Evolutionary conservation across 768 basidiomycete genomes (phyloP), one percentile per base, ranked within the genome.

Genomic region (Russula sp.): DNA sequence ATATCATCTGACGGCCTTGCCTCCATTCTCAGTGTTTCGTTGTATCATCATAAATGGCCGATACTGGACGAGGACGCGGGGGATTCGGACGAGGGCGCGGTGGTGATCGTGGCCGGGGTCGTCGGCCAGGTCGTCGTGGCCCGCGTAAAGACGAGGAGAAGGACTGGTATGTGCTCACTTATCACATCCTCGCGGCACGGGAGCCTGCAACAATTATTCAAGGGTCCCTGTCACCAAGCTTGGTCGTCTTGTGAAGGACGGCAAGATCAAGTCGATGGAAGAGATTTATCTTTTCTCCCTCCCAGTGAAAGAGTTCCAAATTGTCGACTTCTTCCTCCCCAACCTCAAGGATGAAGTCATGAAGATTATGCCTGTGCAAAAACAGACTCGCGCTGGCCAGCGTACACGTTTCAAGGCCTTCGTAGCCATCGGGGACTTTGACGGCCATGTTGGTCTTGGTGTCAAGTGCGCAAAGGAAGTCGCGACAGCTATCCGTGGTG

Each of bases 401-500:
- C 91, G 97, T 70, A 99, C 97, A 63, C 90, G 97, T 66, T 99
- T 99, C 87, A 98, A 99, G 81, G 97, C 97, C 32, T 98, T 98
- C 78, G 97, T 98, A 70, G 97, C 97, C 64, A 97, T 99, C 71
- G 97, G 97, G 74, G 97, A 99, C 79, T 92, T 86, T 70, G 94
- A 98, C 71, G 96, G 97, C 60, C 97, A 98, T 75, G 95, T 99
- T 72, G 97, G 97, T 70, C 87, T 99, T 72, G 97, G 97, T 75
- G 95, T 98, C 75, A 99, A 99, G 80, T 98, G 96, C 73, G 95
- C 97, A 69, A 99, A 99, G 83, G 97, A 99, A 83, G 97, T 98
- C 71, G 97, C 97, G 36, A 97, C 95, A 60, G 97, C 97, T 70
- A 99, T 99, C 75, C 94, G 97, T 71, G 97, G 97, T 66, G 97